Conservation (phyloP, 768 basidiomycete genomes). For the Trametes cingulata region DNA sequence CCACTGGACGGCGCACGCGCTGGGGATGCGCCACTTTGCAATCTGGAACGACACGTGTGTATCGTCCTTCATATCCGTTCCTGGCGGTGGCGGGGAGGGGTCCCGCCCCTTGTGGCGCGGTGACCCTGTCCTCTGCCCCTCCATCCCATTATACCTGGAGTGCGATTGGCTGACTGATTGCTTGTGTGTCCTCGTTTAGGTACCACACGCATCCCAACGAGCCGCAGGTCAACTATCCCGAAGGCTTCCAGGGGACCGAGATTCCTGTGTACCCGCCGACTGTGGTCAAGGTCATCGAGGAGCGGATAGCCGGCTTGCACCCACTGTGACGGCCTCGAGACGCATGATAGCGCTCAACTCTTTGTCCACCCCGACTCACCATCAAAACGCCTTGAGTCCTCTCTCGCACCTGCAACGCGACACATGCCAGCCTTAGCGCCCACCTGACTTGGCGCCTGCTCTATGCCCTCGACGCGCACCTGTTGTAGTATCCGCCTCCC, state of each 20-base stretch:
- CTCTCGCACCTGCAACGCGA: not conserved
- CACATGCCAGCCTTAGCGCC: not conserved
- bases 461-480: slow-evolving; percentile 3
- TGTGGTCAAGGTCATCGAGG: slow-evolving; percentile 71
- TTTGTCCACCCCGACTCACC: not conserved
- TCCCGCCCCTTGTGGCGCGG: no score
- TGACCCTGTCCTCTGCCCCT: no score
- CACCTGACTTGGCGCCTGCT: not conserved
- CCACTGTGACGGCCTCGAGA: slow-evolving; percentile 5
- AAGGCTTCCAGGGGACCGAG: slow-evolving; percentile 78
- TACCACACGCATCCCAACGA: slow-evolving; percentile 47
- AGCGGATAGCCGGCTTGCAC: slow-evolving; percentile 48
- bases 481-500: not conserved
- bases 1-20: slow-evolving; percentile 74
- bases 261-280: slow-evolving; percentile 74
- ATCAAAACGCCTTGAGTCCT: not conserved
- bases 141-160: not conserved
- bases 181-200: slow-evolving; percentile 16
- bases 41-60: slow-evolving; percentile 81
- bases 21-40: slow-evolving; percentile 75
- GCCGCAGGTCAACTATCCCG: slow-evolving; percentile 62
- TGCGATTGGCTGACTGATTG: not conserved
- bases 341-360: not conserved
- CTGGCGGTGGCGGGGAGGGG: not conserved
- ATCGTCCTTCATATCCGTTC: not conserved